Base-by-base conservation (phyloP, 441 rosid genomes). In the Pelargonium australe region DNA sequence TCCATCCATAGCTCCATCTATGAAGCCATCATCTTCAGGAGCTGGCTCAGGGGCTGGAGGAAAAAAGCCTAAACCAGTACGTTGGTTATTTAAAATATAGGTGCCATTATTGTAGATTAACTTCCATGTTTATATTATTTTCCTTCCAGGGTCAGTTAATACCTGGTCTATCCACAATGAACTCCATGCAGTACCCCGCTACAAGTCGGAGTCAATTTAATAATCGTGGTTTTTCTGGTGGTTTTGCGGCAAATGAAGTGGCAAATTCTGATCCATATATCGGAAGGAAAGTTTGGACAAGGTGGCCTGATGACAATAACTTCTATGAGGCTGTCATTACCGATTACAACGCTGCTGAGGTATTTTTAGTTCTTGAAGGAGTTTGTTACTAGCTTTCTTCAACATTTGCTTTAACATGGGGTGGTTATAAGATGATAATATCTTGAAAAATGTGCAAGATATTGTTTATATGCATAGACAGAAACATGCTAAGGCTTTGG, bases 281-380 rank as follows among this genome's bases (percentile, higher is more conserved):
- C 44, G 99, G 99, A 68, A 89, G 82, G 82, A 86, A 83, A 82
- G 92, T 92, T n/a, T 86, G 95, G 99, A 92, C 99, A 37, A 90
- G 84, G 76, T 95, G 98, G 98, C 98, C 98, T 61, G 97, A 86
- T 63, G 98, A 92, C 73, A 87, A 92, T 76, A 75, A 67, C 80
- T 95, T 92, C 77, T 95, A 95, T 60, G 91, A 90, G 85, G 99
- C 99, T 77, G 87, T 88, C 62, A 85, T 95, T 65, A 84, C 96
- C 12, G 86, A 87, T 65, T 89, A 90, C 78, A 89, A 89, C 70
- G 80, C 89, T 66, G 77, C 49, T 58, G 90, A 87, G 90, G 96
- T 89, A 80, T 69, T 66, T 72, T 64, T 68, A 64, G 7, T 67
- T 69, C 12, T 13, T 66, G 28, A 23, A 14, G 69, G 75, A 43